Base-by-base conservation (phyloP, 1,284 basidiomycete species). In the Ustilago xerochloae region DNA sequence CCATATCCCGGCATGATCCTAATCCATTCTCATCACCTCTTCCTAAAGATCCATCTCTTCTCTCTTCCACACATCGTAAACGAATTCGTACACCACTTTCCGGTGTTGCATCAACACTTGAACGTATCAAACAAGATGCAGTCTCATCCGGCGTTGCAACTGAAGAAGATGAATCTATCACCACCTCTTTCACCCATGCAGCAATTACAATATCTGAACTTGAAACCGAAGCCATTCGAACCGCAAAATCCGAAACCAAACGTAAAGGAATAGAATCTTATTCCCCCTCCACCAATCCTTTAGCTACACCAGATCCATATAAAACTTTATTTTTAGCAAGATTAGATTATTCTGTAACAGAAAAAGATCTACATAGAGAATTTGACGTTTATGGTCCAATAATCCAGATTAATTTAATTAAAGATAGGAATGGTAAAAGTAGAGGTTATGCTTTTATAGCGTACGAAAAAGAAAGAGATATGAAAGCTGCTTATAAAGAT, bases 281-380 rank as follows among this genome's bases (percentile, higher is more conserved):
- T 86, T 92, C 94, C 84, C 96, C 96, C 10, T 88, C 91, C 33
- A 91, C 94, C 48, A 95, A 99, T 80, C 70, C 91, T n/a, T 90
- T 97, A 82, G 95, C 94, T n/a, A 88, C 91, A 30, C 95, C 97
- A 1, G 97, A 99, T 82, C 96, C 97, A 4, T 99, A 98, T 87
- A 98, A 98, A 85, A 99, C 97, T 0, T 87, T 99, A 10, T 99
- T 99, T 86, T 93, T 99, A 67, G 92, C 94, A 26, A 90, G 95
- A 70, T 86, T 99, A 82, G 54, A 93, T 68, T 95, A 95, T 87
- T 90, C 88, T 71, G 92, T 92, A 0, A 94, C 92, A 1, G 96
- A 99, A 82, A 90, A 87, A 61, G 96, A 99, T 85, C 87, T 99
- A 36, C 89, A 93, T 41, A 90, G 93, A 66, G 97, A 98, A 84